Base-by-base conservation (phyloP, 768 basidiomycete species). In the Chalciporus chontae region DNA sequence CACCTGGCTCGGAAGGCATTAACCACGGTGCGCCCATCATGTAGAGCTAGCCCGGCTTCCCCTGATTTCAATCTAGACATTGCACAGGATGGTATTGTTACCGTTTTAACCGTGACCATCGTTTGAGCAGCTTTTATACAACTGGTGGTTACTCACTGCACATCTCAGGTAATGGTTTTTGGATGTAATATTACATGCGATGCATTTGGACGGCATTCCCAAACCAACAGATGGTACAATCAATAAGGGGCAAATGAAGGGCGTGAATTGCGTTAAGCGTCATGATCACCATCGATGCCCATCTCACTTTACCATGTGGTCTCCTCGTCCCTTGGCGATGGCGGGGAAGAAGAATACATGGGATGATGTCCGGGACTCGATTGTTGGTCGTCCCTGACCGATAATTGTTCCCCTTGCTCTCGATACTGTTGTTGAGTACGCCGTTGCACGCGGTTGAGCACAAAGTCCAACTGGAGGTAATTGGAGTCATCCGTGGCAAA, bases 401-500 rank as follows among this genome's bases (percentile, higher is more conserved):
- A 53, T 27, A 43, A 43, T 43, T 38, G 51, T 15, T 52, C 44
- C 15, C 54, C 59, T 53, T 74, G 70, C 7, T 69, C 62, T 21
- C 54, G 34, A 59, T 54, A 34, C 9, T 67, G 55, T 38, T 55
- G 45, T 41, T 43, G 60, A 47, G 75, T 69, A 40, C 71, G 72
- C n/a, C 81, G 76, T 32, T 63, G 64, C 29, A 94, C 80, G 8
- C 83, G 79, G 21, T 69, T 67, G 18, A 98, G 77, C 23, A 94
- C 77, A 32, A 68, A 72, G 68, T 98, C 95, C 24, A 98, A 77
- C 47, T 83, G 79, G 24, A 73, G 59, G 63, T 93, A 98, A 67
- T 97, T 92, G 18, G 76, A 73, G 49, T 83, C 76, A 58, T 93
- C 81, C 14, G 68, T 69, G 0, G 95, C 93, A 66, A 90, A 97